These are phyloP conservation scores for Gymnopilus junonius DNA, from an alignment of 768 basidiomycete genomes.

Conservation along the genomic window DNA sequence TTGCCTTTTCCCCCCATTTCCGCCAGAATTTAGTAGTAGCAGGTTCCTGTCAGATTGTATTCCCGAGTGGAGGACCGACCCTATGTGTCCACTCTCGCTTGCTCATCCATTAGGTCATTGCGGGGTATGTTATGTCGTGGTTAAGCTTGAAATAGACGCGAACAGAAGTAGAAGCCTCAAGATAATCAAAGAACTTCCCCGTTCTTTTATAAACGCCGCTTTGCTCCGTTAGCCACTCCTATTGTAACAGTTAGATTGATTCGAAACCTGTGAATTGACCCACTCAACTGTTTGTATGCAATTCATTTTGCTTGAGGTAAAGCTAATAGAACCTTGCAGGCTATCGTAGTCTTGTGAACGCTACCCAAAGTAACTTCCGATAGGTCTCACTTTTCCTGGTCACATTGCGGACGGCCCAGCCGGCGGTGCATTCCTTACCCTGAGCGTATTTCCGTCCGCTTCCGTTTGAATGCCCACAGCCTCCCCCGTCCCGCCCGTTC, in stretches of 20 bases:
- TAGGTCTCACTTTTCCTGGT: neutral
- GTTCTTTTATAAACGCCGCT: conserved; percentile 9
- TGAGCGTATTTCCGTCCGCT: conserved; percentile 29
- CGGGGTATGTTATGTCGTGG: neutral
- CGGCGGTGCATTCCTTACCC: neutral
- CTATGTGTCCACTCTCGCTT: too few species aligned
- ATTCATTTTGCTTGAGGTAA: neutral
- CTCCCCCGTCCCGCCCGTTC: neutral
- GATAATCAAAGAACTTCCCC: neutral
- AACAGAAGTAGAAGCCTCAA: neutral
- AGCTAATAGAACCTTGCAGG: neutral
- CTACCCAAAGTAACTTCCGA: neutral
- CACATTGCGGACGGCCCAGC: neutral
- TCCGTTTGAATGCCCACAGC: conserved; percentile 27
- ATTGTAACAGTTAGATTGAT: conserved; percentile 5
- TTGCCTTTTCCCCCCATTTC: neutral
- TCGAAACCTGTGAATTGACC: neutral
- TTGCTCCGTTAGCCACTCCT: neutral
- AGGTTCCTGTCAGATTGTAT: too few species aligned
- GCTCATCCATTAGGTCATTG: neutral
- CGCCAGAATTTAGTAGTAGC: neutral
- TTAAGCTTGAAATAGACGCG: neutral
- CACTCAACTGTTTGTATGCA: neutral
- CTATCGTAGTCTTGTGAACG: neutral
- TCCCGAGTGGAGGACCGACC: too few species aligned